These are phyloP conservation scores for Psilocybe mexicana DNA, from an alignment of 1,284 basidiomycete species.

Conservation along the genomic window DNA sequence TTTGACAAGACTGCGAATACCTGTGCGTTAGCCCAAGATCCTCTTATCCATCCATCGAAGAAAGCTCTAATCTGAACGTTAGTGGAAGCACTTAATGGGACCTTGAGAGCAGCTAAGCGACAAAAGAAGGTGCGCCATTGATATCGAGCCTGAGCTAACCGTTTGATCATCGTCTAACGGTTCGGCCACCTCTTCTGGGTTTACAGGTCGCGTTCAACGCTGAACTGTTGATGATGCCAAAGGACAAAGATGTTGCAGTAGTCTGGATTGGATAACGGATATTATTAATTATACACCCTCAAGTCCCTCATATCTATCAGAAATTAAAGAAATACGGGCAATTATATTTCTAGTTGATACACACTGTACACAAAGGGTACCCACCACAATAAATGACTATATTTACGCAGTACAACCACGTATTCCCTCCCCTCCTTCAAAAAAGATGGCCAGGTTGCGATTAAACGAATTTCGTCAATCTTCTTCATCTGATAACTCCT, in stretches of 20 bases:
- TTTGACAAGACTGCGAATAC: constrained; percentile 48
- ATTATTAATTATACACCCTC: not conserved
- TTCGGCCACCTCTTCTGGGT: not conserved
- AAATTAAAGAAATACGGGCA: too few relatives aligned
- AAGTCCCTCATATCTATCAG: too few relatives aligned
- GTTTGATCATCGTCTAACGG: not conserved
- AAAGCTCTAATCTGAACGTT: not conserved
- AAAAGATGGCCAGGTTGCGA: too few relatives aligned
- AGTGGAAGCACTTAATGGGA: constrained; percentile 51
- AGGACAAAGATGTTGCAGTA: constrained; percentile 45
- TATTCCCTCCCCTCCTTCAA: too few relatives aligned
- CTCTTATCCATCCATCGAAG: not conserved
- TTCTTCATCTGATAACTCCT: too few relatives aligned
- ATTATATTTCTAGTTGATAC: too few relatives aligned
- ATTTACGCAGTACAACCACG: too few relatives aligned
- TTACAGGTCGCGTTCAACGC: constrained; percentile 42
- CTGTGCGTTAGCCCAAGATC: constrained; percentile 28
- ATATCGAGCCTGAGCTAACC: not conserved
- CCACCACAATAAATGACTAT: too few relatives aligned
- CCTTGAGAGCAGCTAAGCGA: constrained; percentile 43
- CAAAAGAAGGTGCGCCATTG: constrained; percentile 41
- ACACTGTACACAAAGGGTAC: too few relatives aligned
- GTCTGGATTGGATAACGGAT: constrained; percentile 31
- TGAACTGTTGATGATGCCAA: constrained; percentile 48
- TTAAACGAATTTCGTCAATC: too few relatives aligned